phyloP scores from a whole-genome alignment of 257 asterid species.

The Solanum tarapatanum region DNA sequence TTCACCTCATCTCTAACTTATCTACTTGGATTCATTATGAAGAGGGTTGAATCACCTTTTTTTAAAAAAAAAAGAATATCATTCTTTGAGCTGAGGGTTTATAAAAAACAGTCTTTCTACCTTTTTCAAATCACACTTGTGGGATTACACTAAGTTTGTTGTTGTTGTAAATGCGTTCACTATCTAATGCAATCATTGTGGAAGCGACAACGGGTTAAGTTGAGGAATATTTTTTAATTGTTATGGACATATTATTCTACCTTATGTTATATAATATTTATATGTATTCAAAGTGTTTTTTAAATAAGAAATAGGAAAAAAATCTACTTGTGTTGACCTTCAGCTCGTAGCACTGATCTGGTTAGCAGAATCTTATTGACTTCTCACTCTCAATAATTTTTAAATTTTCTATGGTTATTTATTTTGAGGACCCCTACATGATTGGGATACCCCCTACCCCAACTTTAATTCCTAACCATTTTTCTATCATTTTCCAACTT shows the following conservation, averaged over 20 bases:
- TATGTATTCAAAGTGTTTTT: not conserved
- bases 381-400: constrained; percentile 14
- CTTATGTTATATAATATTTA: not conserved
- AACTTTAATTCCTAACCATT: not conserved
- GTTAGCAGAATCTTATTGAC: constrained; percentile 40
- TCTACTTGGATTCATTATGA: not conserved
- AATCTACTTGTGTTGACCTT: constrained; percentile 23
- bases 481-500: not conserved
- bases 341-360: constrained; percentile 19
- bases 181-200: not conserved
- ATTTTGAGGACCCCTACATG: constrained; percentile 3
- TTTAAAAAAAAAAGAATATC: too few species aligned
- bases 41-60: not conserved
- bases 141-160: not conserved
- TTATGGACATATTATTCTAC: not conserved
- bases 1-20: not conserved
- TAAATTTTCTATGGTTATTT: constrained; percentile 2
- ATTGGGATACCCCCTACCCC: constrained; percentile 7
- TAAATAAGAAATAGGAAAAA: not conserved
- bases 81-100: rapidly evolving
- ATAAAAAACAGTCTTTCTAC: not conserved
- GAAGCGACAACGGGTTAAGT: not conserved
- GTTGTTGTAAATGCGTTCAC: not conserved
- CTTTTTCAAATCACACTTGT: not conserved
- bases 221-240: not conserved